Percentiles rank a stretch among this genome's conserved stretches.
Conservation (phyloP, 306 rosid species). For the Trichosanthes cucumerina region DNA sequence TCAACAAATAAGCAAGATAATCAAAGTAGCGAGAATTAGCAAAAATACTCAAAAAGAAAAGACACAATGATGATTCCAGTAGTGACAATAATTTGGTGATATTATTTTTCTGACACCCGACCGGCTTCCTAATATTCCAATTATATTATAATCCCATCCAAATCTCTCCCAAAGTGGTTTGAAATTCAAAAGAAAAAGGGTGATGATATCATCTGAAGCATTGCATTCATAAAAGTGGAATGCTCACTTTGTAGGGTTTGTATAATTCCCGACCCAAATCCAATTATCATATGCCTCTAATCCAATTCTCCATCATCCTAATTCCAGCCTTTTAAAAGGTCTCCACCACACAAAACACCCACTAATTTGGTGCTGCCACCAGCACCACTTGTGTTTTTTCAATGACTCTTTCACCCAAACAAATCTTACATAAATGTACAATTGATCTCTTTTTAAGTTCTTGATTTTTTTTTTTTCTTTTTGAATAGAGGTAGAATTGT, state of each 20-base stretch:
- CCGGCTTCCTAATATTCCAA: not conserved
- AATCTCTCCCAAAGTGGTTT: not conserved
- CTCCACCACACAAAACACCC: not conserved
- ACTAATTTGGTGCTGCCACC: conserved; percentile 1
- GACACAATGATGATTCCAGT: not conserved
- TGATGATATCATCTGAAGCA: not conserved
- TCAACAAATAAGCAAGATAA: not conserved
- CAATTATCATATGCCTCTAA: not conserved
- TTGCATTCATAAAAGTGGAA: not conserved
- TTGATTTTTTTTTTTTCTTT: not conserved
- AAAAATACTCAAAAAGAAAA: not conserved
- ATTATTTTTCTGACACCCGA: not conserved
- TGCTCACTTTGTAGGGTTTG: not conserved
- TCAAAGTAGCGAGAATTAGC: not conserved
- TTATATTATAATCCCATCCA: not conserved
- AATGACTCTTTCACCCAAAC: not conserved
- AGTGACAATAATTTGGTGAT: not conserved
- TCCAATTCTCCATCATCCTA: not conserved
- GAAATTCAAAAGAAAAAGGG: not conserved
- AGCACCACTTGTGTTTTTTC: not conserved
- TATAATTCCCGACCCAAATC: not conserved
- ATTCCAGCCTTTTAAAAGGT: not conserved
- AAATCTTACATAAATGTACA: not conserved
- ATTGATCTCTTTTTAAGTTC: not conserved
- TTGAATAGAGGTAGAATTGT: not conserved